Percentiles rank a stretch among this genome's conserved stretches.
Evolutionary conservation across 2,329 filamentous ascomycete species (phyloP).

Genomic region (Fusarium transvaalense): DNA sequence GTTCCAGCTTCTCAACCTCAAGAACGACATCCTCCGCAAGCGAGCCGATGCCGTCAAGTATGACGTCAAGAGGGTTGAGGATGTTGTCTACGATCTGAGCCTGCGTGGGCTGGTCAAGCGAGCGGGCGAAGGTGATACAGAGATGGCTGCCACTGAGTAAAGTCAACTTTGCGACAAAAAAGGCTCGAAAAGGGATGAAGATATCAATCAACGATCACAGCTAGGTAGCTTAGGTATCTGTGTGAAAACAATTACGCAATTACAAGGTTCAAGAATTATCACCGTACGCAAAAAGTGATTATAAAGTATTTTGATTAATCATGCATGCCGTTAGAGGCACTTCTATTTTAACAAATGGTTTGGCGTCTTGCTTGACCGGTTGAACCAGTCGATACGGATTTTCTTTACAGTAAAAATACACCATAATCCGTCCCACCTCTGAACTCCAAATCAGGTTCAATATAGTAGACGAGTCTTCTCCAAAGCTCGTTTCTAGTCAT

Average conservation of each 20-base stretch:
- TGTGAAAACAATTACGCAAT: neutral
- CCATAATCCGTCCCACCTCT: constrained; percentile 17
- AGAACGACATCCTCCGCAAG: constrained; percentile 92
- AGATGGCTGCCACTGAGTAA: constrained; percentile 55
- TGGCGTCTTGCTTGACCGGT: constrained; percentile 2
- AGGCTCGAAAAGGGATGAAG: neutral
- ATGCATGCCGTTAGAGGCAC: constrained; percentile 13
- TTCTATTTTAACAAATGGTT: constrained; percentile 13
- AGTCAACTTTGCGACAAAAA: neutral
- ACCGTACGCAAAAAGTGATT: neutral
- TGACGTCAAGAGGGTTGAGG: constrained; percentile 96
- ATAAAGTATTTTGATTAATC: constrained; percentile 20
- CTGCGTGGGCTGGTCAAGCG: constrained; percentile 82
- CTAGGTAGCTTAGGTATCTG: neutral
- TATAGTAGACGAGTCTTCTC: constrained; percentile 15
- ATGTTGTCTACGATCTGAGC: constrained; percentile 95
- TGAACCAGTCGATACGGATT: constrained; percentile 23
- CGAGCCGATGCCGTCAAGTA: constrained; percentile 96
- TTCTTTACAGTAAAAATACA: constrained; percentile 48
- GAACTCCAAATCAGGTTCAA: constrained; percentile 25
- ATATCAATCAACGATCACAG: neutral
- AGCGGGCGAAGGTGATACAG: constrained; percentile 51
- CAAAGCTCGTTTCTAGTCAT: constrained; percentile 60
- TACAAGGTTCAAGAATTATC: neutral
- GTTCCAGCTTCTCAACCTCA: constrained; percentile 96